phyloP scores from a whole-genome alignment of 1,284 basidiomycete species.

The Rhodotorula sp. region DNA sequence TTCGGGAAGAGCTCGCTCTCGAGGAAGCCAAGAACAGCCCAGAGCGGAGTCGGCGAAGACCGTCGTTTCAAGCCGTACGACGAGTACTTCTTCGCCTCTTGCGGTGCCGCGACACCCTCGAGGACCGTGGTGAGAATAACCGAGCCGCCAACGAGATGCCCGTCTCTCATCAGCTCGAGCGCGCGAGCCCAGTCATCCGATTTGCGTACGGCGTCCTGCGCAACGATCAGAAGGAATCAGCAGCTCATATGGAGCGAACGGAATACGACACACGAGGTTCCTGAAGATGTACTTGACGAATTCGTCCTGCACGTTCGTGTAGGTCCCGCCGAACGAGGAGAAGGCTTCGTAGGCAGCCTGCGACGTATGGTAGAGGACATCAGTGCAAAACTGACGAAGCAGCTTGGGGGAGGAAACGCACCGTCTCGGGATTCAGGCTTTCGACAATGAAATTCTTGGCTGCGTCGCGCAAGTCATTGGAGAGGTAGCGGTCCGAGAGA shows the following conservation, averaged over 20 bases:
- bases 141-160: not conserved
- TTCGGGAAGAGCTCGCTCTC: too few relatives aligned
- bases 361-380: not conserved
- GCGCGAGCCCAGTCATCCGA: not conserved
- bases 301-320: not conserved
- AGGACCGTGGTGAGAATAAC: not conserved
- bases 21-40: too few relatives aligned
- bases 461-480: too few relatives aligned
- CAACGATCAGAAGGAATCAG: too few relatives aligned
- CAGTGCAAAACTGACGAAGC: not conserved
- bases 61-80: not conserved
- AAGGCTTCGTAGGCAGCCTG: slow-evolving; percentile 19
- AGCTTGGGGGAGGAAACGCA: too few relatives aligned
- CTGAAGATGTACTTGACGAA: slow-evolving; percentile 1
- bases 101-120: not conserved
- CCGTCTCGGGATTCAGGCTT: too few relatives aligned
- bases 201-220: slow-evolving; percentile 3
- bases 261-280: slow-evolving; percentile 2
- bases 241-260: not conserved
- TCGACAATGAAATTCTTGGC: too few relatives aligned
- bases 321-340: not conserved
- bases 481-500: too few relatives aligned
- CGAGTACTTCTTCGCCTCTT: not conserved
- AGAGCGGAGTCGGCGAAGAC: too few relatives aligned
- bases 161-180: not conserved